Conservation (phyloP, 108 stramenopile genomes). For the Conticribra guillardii region DNA sequence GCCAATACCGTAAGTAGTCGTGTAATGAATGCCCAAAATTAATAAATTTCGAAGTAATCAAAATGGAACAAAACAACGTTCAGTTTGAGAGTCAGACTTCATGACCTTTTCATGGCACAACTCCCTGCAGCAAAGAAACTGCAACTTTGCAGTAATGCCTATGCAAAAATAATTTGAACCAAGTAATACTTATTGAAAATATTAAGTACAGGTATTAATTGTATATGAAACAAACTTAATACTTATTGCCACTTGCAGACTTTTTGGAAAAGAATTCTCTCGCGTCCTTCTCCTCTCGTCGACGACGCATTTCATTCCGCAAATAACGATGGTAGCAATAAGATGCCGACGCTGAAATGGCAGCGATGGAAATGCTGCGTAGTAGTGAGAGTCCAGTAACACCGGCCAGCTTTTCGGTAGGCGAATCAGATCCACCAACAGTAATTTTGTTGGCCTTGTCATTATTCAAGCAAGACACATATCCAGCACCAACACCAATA, state of each 20-base stretch:
- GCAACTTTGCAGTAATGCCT: too few relatives aligned
- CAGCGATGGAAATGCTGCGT: slow-evolving; percentile 5
- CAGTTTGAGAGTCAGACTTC: too few relatives aligned
- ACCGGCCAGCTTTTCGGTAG: neutral
- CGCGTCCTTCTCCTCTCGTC: slow-evolving; percentile 59
- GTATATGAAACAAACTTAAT: too few relatives aligned
- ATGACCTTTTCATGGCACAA: too few relatives aligned
- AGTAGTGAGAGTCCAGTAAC: slow-evolving; percentile 22
- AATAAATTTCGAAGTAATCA: too few relatives aligned
- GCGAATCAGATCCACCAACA: neutral
- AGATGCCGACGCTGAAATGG: slow-evolving; percentile 25
- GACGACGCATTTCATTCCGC: slow-evolving; percentile 20
- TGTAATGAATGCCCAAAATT: too few relatives aligned
- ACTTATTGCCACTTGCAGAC: slow-evolving; percentile 74
- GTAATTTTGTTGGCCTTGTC: neutral
- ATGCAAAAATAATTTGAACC: too few relatives aligned
- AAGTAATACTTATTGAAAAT: too few relatives aligned
- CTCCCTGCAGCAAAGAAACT: too few relatives aligned
- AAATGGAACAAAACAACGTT: too few relatives aligned
- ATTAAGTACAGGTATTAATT: too few relatives aligned
- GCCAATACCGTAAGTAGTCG: too few relatives aligned
- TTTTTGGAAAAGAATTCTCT: slow-evolving; percentile 74
- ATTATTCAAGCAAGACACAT: slow-evolving; percentile 16
- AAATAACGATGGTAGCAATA: slow-evolving; percentile 38
- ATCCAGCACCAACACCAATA: slow-evolving; percentile 44